Evolutionary conservation across 2,329 filamentous ascomycete species (phyloP), one percentile per base, ranked within the genome.

Genomic region (Phialemonium atrogriseum): DNA sequence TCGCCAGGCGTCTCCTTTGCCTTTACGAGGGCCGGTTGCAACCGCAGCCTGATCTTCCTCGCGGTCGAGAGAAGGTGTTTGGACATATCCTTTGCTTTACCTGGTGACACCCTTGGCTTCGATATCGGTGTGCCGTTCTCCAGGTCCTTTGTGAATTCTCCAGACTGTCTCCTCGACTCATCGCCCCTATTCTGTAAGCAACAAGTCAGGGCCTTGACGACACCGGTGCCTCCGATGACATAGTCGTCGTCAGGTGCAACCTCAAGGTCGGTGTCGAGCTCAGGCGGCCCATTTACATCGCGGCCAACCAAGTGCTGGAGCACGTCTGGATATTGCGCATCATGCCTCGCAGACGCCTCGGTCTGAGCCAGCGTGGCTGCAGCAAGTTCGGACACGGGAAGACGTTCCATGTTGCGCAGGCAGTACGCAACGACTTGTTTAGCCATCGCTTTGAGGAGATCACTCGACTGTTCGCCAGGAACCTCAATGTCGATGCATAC

Each of bases 401-500:
- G 73, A 8, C 73, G 74, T 53, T 94, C 86, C 66, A 98, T 80
- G 47, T 98, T 98, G 35, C 84, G 77, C 39, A 98, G 68, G 40
- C 84, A 94, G 55, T 95, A 95, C 1, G 86, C 89, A 25, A 95
- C 80, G n/a, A 94, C 83, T 54, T 94, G 88, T 49, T 89, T 93
- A 1, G 87, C 88, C 45, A 95, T 69, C 4, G 87, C 88, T 56
- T 87, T 93, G 47, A 95, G 84, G 15, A 95, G 75, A 52, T 95
- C 91, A 33, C 83, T 85, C n/a, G 82, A 84, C 34, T 85, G 78
- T 14, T 78, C 68, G 19, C 71, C 78, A 1, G 89, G 91, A 3
- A 93, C 79, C 45, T 96, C 88, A 36, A 96, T 84, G 51, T 96
- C 91, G 37, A 98, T 73, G 36, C 86, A 89, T 18, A 96, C 78